Evolutionary conservation across 805 yeast genomes (phyloP), one percentile per base, ranked within the genome.

Genomic region (Wickerhamomyces sydowiorum): DNA sequence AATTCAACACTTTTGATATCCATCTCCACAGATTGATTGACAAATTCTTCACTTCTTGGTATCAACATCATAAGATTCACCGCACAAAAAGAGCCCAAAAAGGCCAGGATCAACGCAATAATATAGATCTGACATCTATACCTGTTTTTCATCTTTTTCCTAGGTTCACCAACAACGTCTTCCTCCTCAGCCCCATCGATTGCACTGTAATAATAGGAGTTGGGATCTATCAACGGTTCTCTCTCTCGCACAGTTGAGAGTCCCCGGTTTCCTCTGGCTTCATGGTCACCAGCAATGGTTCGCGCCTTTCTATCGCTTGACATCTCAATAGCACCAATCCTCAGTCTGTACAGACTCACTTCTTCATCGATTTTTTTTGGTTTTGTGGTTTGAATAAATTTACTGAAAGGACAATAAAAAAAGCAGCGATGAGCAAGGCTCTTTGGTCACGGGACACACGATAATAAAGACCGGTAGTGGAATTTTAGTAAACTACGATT

Each of bases 1-100:
- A 69, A 44, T 7, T 50, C 48, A 18, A 68, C 47, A 33, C 59
- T 52, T 27, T 57, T 54, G 5, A 67, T 50, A 12, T 62, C 59
- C 40, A 65, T 49, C 19, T 49, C 51, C 2, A 59, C 56, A 3
- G 69, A 63, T 25, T 65, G 52, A 5, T 60, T 56, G 7, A 65
- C 48, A 33, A 50, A 56, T 3, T 55, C 61, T 7, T 66, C 65
- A 1, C 62, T 39, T 13, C 53, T 48, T 9, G 66, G 48, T 1
- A 37, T 23, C 5, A 54, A 22, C 19, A 43, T 7, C 4, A 33
- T 14, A 1, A 40, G 27, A 28, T 39, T 51, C 5, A 43, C 13
- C 0, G 36, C 21, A 6, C 41, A 30, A 17, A 48, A 38, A 3
- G 19, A 21, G 1, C 41, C 43, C 7, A 43, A 5, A 2, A 27